Base-by-base conservation (phyloP, 2,329 filamentous ascomycete species). In the Rachicladosporium sp. region DNA sequence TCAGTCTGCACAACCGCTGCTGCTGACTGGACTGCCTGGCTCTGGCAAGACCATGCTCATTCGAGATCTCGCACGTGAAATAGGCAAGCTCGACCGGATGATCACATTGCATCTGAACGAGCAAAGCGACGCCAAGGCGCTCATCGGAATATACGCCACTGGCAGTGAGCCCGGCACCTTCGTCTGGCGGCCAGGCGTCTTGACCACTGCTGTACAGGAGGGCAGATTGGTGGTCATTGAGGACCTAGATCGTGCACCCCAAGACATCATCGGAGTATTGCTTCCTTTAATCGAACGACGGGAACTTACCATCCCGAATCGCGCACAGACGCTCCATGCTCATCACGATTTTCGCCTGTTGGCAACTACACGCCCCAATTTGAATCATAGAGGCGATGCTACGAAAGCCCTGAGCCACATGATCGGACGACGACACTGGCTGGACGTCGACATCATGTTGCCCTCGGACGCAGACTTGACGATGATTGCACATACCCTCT, bases 161-260 rank as follows among this genome's bases (percentile, higher is more conserved):
- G 88, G 87, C 42, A 76, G 82, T 10, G 82, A 80, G 44, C 88
- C 87, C 1, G 88, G 88, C 1, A 88, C 84, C 7, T 98, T 98
- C 57, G 75, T 76, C 37, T 99, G 91, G 91, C 78, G 84, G 43
- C 77, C 91, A 3, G 91, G 91, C 62, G 84, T 96, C 12, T 67
- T 99, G 50, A 95, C 91, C 0, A 93, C 86, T 23, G 93, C 93
- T 29, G 87, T 96, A 2, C 80, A 75, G 54, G 89, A 98, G 66
- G 93, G 91, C 10, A 75, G 89, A 54, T 98, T 91, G 93, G 83
- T 98, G 5, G 70, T 98, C 48, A 93, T 99, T 43, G 93, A 99
- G 61, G 93, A 99, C 60, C 71, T 99, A 31, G 88, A 98, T 57
- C 79, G 89, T 46, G 91, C 91, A 8, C 91, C 93, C 4, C 89